phyloP scores from a whole-genome alignment of 495 filamentous ascomycete species.

The Rusavskia elegans region DNA sequence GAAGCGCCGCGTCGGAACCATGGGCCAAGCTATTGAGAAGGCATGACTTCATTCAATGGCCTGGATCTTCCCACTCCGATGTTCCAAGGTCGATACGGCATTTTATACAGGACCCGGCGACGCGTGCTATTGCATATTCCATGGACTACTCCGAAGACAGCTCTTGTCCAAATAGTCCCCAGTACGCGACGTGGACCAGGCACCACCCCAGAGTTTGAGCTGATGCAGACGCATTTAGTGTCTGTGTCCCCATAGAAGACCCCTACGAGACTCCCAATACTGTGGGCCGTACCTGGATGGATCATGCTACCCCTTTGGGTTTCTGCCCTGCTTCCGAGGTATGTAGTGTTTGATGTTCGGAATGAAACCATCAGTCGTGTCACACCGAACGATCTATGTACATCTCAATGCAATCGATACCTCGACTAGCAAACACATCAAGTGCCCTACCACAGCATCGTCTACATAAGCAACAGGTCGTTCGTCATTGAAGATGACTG shows the following conservation, averaged over 20 bases:
- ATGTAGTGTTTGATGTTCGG: conserved; percentile 50
- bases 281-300: neutral
- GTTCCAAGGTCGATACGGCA: neutral
- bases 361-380: conserved; percentile 66
- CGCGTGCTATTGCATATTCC: neutral
- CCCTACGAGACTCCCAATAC: neutral
- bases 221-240: neutral
- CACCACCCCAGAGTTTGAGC: neutral
- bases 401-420: too few species aligned
- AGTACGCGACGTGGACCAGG: neutral
- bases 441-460: neutral
- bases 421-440: too few species aligned
- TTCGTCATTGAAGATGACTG: neutral
- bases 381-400: too few species aligned
- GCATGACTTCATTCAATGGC: neutral
- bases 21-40: neutral
- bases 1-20: neutral
- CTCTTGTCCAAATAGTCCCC: neutral
- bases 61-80: neutral
- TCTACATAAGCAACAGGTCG: neutral
- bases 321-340: neutral
- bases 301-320: neutral
- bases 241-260: neutral
- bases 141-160: neutral
- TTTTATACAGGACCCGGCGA: neutral